Evolutionary conservation across 805 yeast genomes (phyloP).

Genomic region (Ogataea ganodermae): DNA sequence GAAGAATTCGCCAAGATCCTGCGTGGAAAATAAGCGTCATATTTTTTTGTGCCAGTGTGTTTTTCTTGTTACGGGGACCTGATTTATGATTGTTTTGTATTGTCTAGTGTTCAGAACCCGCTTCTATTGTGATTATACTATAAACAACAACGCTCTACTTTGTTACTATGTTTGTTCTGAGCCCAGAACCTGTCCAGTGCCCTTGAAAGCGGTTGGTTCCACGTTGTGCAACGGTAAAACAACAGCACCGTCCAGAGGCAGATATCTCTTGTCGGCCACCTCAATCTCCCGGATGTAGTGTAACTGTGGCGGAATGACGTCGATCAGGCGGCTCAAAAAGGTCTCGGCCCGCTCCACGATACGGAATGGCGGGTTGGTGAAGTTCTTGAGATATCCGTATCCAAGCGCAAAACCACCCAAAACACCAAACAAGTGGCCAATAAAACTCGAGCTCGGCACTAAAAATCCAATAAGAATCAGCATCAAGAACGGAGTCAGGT

Average conservation of each 20-base stretch:
- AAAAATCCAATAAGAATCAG: slow-evolving; percentile 52
- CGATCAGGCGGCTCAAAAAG: slow-evolving; percentile 51
- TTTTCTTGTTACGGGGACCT: neutral
- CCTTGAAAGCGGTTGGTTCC: slow-evolving; percentile 18
- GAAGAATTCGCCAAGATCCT: slow-evolving; percentile 93
- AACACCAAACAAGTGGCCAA: slow-evolving; percentile 74
- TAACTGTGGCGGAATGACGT: slow-evolving; percentile 52
- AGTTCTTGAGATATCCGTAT: slow-evolving; percentile 52
- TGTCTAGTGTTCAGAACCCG: slow-evolving; percentile 5
- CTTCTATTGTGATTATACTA: slow-evolving; percentile 1
- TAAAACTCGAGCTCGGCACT: slow-evolving; percentile 66
- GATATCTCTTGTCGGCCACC: slow-evolving; percentile 39
- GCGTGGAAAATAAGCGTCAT: slow-evolving; percentile 57
- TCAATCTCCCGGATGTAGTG: slow-evolving; percentile 62
- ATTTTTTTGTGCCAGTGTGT: neutral
- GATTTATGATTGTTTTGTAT: slow-evolving; percentile 8
- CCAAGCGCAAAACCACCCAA: slow-evolving; percentile 65
- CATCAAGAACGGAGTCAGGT: slow-evolving; percentile 55
- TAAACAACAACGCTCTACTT: neutral
- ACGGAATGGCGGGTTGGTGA: slow-evolving; percentile 67
- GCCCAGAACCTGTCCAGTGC: slow-evolving; percentile 34
- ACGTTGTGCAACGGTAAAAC: slow-evolving; percentile 24
- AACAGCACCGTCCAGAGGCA: slow-evolving; percentile 12
- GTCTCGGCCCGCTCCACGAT: slow-evolving; percentile 65
- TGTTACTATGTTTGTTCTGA: slow-evolving; percentile 4